Percentiles rank a stretch among this genome's conserved stretches.
Evolutionary conservation across 2,329 filamentous ascomycete species (phyloP).

Genomic region (Fusarium hostae): DNA sequence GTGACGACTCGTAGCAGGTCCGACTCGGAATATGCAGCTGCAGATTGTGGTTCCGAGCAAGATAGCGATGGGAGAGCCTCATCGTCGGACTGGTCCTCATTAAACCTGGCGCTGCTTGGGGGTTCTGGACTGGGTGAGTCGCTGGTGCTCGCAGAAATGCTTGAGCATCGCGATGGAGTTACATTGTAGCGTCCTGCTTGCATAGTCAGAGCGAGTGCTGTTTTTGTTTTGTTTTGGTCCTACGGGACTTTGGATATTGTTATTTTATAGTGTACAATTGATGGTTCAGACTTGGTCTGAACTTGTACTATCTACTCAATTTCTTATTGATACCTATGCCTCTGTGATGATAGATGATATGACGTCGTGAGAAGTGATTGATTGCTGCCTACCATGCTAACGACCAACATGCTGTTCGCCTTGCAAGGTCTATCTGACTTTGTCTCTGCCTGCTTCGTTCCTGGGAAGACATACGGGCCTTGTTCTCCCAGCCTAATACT

Average conservation of each 20-base stretch:
- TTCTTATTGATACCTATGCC: accelerated
- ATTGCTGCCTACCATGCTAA: not conserved
- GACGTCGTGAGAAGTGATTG: not conserved
- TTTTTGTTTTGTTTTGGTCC: constrained; percentile 10
- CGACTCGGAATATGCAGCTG: constrained; percentile 47
- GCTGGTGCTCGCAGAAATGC: constrained; percentile 44
- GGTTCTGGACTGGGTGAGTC: constrained; percentile 12
- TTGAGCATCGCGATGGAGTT: constrained; percentile 40
- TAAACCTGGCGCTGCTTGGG: constrained; percentile 37
- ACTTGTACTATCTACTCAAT: not conserved
- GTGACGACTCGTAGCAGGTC: constrained; percentile 60
- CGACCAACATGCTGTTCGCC: not conserved
- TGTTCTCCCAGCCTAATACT: too few relatives aligned
- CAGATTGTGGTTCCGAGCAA: constrained; percentile 43
- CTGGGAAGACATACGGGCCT: accelerated
- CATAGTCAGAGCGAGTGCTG: constrained; percentile 38
- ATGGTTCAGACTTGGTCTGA: not conserved
- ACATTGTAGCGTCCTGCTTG: constrained; percentile 28
- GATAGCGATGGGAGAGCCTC: constrained; percentile 45
- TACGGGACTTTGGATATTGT: not conserved
- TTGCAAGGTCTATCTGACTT: too few relatives aligned
- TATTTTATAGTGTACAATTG: constrained; percentile 19
- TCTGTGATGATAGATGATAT: not conserved
- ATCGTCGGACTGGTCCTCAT: constrained; percentile 54
- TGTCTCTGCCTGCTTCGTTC: not conserved